Percentiles rank a stretch among this genome's conserved stretches.
Conservation (phyloP, 2,329 filamentous ascomycete genomes). For the Fusarium sp. region DNA sequence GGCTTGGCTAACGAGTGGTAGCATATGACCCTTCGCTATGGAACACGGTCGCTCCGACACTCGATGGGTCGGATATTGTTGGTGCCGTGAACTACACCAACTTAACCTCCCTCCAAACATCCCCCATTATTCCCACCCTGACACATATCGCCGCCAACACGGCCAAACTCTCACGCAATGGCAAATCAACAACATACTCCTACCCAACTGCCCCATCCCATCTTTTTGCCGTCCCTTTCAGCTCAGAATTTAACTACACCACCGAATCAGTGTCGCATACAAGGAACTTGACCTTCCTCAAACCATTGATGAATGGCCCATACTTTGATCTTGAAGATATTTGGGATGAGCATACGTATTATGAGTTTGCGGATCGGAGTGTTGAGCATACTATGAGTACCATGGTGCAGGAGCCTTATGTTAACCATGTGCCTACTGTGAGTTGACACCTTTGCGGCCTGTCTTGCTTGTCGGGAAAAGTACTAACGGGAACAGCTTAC, state of each 20-base stretch:
- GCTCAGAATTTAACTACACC: conserved; percentile 60
- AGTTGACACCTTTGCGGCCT: conserved; percentile 37
- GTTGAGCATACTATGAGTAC: conserved; percentile 82
- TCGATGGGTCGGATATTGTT: neutral
- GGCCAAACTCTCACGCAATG: neutral
- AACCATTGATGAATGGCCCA: conserved; percentile 70
- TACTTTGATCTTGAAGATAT: conserved; percentile 79
- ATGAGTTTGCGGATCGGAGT: conserved; percentile 75
- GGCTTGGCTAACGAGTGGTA: neutral
- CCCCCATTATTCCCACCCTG: conserved; percentile 24
- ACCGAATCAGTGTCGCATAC: conserved; percentile 73
- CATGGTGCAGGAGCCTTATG: conserved; percentile 82
- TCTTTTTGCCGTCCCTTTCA: conserved; percentile 61
- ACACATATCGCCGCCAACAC: conserved; percentile 31
- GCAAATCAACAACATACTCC: conserved; percentile 50
- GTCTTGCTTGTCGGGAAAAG: too few relatives aligned
- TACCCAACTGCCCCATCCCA: conserved; percentile 52
- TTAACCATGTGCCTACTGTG: conserved; percentile 79
- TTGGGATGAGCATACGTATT: conserved; percentile 82
- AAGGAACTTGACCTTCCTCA: conserved; percentile 72
- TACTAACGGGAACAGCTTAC: conserved; percentile 56
- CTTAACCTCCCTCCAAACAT: neutral
- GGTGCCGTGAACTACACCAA: conserved; percentile 39
- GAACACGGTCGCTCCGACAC: conserved; percentile 19
- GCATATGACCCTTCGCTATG: conserved; percentile 38